These are phyloP conservation scores for Candida sp. DNA, from an alignment of 1,139 yeast genomes.

Conservation along the genomic window DNA sequence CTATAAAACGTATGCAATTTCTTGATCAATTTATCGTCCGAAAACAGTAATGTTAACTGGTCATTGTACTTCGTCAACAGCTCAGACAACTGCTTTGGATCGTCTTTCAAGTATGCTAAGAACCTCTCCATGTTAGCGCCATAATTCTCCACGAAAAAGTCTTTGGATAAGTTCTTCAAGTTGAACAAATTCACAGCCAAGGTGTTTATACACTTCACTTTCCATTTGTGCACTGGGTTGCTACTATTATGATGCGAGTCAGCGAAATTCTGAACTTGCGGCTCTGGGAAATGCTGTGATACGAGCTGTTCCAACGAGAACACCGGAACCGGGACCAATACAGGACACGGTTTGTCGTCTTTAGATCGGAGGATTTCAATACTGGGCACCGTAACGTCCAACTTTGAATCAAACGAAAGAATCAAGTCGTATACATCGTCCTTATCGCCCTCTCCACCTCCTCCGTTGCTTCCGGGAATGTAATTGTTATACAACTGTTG, in stretches of 20 bases:
- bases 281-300: conserved; percentile 27
- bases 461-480: conserved; percentile 24
- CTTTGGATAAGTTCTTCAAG: conserved; percentile 18
- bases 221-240: conserved; percentile 34
- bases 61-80: conserved; percentile 25
- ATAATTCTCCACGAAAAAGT: conserved; percentile 30
- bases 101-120: conserved; percentile 24
- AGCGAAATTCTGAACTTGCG: conserved; percentile 16
- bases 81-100: conserved; percentile 18
- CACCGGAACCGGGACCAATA: conserved; percentile 42
- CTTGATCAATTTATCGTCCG: conserved; percentile 29
- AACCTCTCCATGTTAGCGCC: conserved; percentile 32
- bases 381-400: conserved; percentile 49
- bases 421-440: conserved; percentile 42
- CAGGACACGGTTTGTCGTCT: conserved; percentile 27
- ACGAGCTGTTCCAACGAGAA: conserved; percentile 42
- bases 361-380: conserved; percentile 35
- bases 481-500: conserved; percentile 45
- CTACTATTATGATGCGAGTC: conserved; percentile 12
- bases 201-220: conserved; percentile 31
- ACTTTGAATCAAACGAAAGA: conserved; percentile 60
- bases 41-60: conserved; percentile 21
- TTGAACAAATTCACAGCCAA: conserved; percentile 34
- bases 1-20: conserved; percentile 22
- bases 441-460: not conserved